phyloP scores from a whole-genome alignment of 2,329 filamentous ascomycete species.

The Calonectria pteridis region DNA sequence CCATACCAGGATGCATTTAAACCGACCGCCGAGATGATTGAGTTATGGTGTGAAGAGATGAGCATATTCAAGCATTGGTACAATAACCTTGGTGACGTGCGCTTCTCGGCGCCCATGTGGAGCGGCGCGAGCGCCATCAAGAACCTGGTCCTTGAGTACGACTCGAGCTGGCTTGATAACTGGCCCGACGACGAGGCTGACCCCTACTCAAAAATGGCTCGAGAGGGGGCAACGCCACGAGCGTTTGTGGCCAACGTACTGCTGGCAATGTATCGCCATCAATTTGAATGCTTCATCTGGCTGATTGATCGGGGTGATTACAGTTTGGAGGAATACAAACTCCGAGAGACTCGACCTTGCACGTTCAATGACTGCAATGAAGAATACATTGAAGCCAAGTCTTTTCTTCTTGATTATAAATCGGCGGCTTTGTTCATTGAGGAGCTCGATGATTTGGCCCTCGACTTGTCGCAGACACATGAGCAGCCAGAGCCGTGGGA shows the following conservation, averaged over 20 bases:
- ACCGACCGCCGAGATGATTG: not conserved
- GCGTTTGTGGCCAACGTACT: not conserved
- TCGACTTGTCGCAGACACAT: too few species aligned
- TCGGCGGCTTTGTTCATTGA: too few species aligned
- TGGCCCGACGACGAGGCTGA: not conserved
- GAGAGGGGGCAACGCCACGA: not conserved
- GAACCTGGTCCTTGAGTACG: not conserved
- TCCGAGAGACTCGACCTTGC: not conserved
- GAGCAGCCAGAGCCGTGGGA: too few species aligned
- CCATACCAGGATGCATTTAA: not conserved
- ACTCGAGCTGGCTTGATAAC: not conserved
- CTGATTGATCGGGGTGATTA: not conserved
- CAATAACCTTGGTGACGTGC: not conserved
- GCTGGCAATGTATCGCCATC: not conserved
- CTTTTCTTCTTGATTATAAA: too few species aligned
- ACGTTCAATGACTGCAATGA: not conserved
- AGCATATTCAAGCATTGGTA: not conserved
- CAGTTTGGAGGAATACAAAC: not conserved
- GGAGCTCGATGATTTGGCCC: too few species aligned
- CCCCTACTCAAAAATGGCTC: too few species aligned
- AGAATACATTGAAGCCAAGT: not conserved
- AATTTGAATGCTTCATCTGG: not conserved
- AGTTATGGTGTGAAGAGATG: not conserved
- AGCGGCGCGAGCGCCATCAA: not conserved
- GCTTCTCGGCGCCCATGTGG: not conserved